Evolutionary conservation across 1,284 basidiomycete species (phyloP).

Genomic region (Trametes polyzona): DNA sequence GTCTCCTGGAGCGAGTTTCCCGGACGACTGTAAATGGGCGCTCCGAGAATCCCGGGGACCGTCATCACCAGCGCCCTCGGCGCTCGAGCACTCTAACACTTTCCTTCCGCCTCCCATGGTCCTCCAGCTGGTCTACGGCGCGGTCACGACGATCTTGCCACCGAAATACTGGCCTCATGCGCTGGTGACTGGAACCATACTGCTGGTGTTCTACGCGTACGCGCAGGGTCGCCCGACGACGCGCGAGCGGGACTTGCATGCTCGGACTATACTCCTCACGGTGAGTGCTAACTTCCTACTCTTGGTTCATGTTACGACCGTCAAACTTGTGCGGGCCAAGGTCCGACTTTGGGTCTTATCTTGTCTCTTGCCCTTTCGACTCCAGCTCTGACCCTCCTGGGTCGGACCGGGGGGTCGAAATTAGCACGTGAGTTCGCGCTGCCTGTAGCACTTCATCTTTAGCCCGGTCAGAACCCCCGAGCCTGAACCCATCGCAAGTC

Average conservation of each 20-base stretch:
- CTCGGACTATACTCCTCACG: constrained; percentile 68
- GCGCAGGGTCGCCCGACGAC: constrained; percentile 69
- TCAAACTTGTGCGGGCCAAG: too few relatives aligned
- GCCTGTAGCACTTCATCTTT: too few relatives aligned
- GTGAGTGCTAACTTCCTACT: too few relatives aligned
- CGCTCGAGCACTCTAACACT: background rate
- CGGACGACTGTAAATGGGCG: background rate
- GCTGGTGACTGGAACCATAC: constrained; percentile 43
- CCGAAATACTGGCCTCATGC: constrained; percentile 52
- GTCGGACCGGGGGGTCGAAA: too few relatives aligned
- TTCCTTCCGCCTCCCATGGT: constrained; percentile 34
- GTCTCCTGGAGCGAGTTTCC: too few relatives aligned
- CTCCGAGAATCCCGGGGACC: constrained; percentile 13
- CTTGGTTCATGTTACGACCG: too few relatives aligned
- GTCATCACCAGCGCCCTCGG: background rate
- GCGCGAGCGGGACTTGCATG: constrained; percentile 75
- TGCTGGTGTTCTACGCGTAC: constrained; percentile 57
- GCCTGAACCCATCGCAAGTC: too few relatives aligned
- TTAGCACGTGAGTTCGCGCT: too few relatives aligned
- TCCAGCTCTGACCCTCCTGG: too few relatives aligned
- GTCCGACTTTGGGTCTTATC: too few relatives aligned
- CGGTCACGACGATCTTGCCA: constrained; percentile 36
- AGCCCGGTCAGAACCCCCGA: too few relatives aligned
- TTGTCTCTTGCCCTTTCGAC: too few relatives aligned
- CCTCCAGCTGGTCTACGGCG: constrained; percentile 36